Conservation (phyloP, 768 basidiomycete genomes). For the Albatrellus ellisii region DNA sequence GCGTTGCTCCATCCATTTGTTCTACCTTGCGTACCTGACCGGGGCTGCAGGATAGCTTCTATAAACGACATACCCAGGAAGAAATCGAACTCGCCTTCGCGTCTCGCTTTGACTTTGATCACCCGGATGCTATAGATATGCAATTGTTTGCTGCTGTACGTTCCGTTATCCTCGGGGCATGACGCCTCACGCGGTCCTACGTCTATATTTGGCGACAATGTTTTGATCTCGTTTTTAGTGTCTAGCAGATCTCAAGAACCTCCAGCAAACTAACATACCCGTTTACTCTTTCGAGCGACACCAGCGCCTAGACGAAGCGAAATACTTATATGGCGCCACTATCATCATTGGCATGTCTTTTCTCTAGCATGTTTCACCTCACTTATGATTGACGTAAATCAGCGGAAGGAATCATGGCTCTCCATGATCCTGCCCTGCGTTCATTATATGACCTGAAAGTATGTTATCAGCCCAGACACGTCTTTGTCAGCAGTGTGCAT, state of each 20-base stretch:
- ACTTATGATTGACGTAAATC: conserved; percentile 1
- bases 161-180: conserved; percentile 3
- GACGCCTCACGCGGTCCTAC: not conserved
- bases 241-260: conserved; percentile 71
- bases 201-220: not conserved
- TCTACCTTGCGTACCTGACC: not conserved
- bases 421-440: conserved; percentile 69
- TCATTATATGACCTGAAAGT: conserved; percentile 88
- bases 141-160: conserved; percentile 67
- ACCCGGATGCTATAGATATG: conserved; percentile 89
- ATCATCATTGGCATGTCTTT: conserved; percentile 65
- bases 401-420: conserved; percentile 89
- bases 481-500: not conserved
- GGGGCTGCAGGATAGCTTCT: conserved; percentile 74
- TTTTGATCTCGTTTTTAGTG: conserved; percentile 35
- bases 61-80: conserved; percentile 66
- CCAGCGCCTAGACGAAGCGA: conserved; percentile 64
- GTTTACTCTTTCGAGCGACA: conserved; percentile 91
- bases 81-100: conserved; percentile 75
- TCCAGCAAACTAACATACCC: conserved; percentile 79
- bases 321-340: conserved; percentile 87
- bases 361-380: not conserved
- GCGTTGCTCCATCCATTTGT: conserved; percentile 5
- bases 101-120: conserved; percentile 77
- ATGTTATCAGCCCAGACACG: conserved; percentile 3